Conservation (phyloP, 805 yeast genomes). For the Lachancea sp. region DNA sequence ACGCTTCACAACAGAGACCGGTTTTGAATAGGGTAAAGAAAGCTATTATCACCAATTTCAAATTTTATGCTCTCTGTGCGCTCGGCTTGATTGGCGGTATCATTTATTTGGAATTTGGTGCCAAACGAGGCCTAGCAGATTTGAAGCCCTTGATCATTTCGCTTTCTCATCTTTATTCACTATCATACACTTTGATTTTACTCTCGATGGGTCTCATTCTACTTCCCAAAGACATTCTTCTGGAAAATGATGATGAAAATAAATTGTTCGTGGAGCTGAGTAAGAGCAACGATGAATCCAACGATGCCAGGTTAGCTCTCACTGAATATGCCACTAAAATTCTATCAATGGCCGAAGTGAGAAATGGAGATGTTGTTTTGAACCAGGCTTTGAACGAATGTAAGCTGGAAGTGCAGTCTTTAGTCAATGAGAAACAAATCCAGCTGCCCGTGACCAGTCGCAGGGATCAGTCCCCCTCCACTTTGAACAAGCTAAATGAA, state of each 20-base stretch:
- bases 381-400: conserved; percentile 23
- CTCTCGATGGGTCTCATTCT: conserved; percentile 26
- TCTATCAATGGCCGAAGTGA: conserved; percentile 14
- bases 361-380: conserved; percentile 20
- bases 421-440: conserved; percentile 15
- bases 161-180: conserved; percentile 28
- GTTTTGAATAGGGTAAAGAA: conserved; percentile 14
- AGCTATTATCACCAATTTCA: conserved; percentile 24
- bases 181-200: conserved; percentile 25
- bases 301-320: conserved; percentile 25
- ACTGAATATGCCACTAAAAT: conserved; percentile 24
- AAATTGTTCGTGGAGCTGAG: conserved; percentile 26
- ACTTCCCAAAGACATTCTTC: conserved; percentile 23
- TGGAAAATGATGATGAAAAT: conserved; percentile 16
- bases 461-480: conserved; percentile 6
- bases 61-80: conserved; percentile 25
- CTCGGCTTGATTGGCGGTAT: conserved; percentile 21
- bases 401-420: conserved; percentile 24
- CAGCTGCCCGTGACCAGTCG: conserved; percentile 5
- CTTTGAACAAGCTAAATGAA: conserved; percentile 22
- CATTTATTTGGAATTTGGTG: conserved; percentile 20
- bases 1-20: conserved; percentile 8
- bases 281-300: conserved; percentile 29
- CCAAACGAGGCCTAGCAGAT: conserved; percentile 22
- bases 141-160: conserved; percentile 30